phyloP scores from a whole-genome alignment of 192 early-diverging fungal genomes.

The Podila clonocystis region DNA sequence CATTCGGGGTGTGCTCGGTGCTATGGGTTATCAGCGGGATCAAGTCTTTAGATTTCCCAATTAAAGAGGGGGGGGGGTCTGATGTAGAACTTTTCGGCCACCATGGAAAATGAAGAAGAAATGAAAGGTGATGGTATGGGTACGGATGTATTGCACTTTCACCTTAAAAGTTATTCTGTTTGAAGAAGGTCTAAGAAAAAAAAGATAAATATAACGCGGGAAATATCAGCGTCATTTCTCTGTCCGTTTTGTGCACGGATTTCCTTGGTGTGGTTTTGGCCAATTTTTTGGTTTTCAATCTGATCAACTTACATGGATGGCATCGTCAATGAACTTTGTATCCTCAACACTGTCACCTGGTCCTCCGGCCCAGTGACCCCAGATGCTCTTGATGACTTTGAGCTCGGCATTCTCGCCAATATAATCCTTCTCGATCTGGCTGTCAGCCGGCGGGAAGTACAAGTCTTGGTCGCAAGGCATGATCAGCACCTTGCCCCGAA shows the following conservation, averaged over 20 bases:
- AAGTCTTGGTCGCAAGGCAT: slow-evolving; percentile 23
- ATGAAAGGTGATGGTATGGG: no score
- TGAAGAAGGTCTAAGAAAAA: slow-evolving; percentile 19
- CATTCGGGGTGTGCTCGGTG: slow-evolving; percentile 61
- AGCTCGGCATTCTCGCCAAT: slow-evolving; percentile 26
- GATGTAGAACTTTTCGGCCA: no score
- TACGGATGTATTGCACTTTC: no score
- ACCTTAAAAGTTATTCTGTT: slow-evolving; percentile 8
- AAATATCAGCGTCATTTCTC: not conserved
- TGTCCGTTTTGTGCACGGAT: not conserved
- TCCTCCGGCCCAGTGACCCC: slow-evolving; percentile 37
- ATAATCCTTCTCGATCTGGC: slow-evolving; percentile 32
- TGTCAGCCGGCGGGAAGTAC: slow-evolving; percentile 36
- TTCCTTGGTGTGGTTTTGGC: no score
- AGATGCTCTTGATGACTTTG: slow-evolving; percentile 38
- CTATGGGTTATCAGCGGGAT: slow-evolving; percentile 60
- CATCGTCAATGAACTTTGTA: slow-evolving; percentile 22
- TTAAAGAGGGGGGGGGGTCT: no score
- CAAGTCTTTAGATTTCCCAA: slow-evolving; percentile 72
- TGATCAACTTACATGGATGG: slow-evolving; percentile 20
- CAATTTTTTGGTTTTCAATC: not conserved
- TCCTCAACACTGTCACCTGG: slow-evolving; percentile 28
- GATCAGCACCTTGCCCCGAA: slow-evolving; percentile 15
- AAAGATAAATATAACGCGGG: not conserved
- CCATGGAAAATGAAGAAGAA: no score